A percentile compares a stretch with the other conserved stretches of the same genome.
Evolutionary conservation across 169 alveolate genomes (phyloP).

Genomic region (Pseudocohnilembus persalinus): DNA sequence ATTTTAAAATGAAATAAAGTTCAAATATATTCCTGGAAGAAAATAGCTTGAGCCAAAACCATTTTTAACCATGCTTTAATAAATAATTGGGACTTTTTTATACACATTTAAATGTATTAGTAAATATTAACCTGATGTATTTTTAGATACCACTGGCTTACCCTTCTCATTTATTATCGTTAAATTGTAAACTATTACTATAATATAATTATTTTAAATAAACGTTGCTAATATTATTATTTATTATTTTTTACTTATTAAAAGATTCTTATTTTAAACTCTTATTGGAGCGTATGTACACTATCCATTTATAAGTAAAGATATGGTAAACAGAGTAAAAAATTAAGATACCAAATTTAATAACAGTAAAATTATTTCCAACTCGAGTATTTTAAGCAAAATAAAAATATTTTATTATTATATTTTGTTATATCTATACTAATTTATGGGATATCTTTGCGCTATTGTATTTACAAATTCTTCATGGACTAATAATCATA

Average conservation of each 20-base stretch:
- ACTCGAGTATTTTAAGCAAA: conserved; percentile 39
- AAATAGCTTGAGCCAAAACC: conserved; percentile 49
- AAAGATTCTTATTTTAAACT: too few species aligned
- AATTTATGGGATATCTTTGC: conserved; percentile 59
- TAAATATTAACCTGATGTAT: conserved; percentile 65
- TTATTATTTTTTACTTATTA: too few species aligned
- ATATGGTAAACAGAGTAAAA: conserved; percentile 69
- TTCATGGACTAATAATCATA: conserved; percentile 86
- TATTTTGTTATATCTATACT: conserved; percentile 53
- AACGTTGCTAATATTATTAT: too few species aligned
- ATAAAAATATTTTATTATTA: conserved; percentile 68
- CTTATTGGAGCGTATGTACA: conserved; percentile 79
- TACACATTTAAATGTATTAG: conserved; percentile 62
- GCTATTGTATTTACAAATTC: conserved; percentile 78
- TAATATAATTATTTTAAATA: too few species aligned
- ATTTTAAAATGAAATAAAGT: conserved; percentile 36
- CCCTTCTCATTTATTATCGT: conserved; percentile 75
- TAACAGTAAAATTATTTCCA: conserved; percentile 59
- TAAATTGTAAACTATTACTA: conserved; percentile 62
- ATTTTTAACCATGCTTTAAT: conserved; percentile 62
- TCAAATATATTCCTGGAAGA: conserved; percentile 18
- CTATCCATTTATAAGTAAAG: conserved; percentile 81
- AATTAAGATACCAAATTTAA: conserved; percentile 55
- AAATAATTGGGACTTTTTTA: conserved; percentile 70
- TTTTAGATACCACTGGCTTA: conserved; percentile 86